These are phyloP conservation scores for Pochonia chlamydosporia DNA, from an alignment of 2,329 filamentous ascomycete species.

Conservation along the genomic window DNA sequence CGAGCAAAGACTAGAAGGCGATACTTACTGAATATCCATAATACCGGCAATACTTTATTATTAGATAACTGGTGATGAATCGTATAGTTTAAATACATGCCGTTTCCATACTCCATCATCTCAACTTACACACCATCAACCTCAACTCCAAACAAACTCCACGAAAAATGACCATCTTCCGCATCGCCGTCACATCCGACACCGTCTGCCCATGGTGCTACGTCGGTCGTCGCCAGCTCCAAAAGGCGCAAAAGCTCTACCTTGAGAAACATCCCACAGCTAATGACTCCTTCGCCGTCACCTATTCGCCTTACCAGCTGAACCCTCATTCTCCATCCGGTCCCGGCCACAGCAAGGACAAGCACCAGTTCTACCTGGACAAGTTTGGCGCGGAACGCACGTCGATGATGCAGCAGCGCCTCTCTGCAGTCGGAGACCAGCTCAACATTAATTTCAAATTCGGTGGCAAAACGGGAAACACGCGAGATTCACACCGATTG, in stretches of 20 bases:
- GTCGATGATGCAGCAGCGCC: slow-evolving; percentile 22
- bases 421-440: slow-evolving; percentile 23
- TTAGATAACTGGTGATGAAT: no score
- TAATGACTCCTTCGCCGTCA: slow-evolving; percentile 53
- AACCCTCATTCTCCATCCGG: slow-evolving; percentile 27
- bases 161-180: slow-evolving; percentile 51
- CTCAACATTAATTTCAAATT: slow-evolving; percentile 43
- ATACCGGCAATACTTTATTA: no score
- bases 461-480: slow-evolving; percentile 40
- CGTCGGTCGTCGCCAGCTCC: slow-evolving; percentile 40
- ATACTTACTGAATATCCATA: no score
- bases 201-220: slow-evolving; percentile 48
- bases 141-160: no score
- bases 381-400: slow-evolving; percentile 61
- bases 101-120: no score
- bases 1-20: no score
- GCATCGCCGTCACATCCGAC: slow-evolving; percentile 43
- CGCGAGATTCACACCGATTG: slow-evolving; percentile 41
- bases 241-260: slow-evolving; percentile 39
- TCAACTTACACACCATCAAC: no score
- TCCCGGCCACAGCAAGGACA: slow-evolving; percentile 26
- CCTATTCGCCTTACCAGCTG: slow-evolving; percentile 41
- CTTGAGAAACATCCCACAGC: slow-evolving; percentile 37
- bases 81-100: no score
- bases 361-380: slow-evolving; percentile 29